Percentiles rank a stretch among this genome's conserved stretches.
Conservation (phyloP, 495 filamentous ascomycete species). For the Lophiotrema nucula region DNA sequence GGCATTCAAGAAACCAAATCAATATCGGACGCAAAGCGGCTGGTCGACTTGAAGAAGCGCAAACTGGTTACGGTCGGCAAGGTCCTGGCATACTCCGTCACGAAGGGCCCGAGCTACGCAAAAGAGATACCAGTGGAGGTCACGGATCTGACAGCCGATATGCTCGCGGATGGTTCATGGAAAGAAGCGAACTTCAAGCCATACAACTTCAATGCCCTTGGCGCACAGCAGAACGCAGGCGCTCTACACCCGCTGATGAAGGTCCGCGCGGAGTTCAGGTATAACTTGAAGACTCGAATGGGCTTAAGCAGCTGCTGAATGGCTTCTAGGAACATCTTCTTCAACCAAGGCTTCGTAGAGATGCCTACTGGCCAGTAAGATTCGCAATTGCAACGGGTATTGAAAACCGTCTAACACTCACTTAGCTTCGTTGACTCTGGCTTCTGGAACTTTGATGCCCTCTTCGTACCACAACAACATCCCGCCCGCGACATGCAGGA, state of each 20-base stretch:
- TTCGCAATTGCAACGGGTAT: no score
- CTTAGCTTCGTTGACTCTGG: slow-evolving; percentile 84
- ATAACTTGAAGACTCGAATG: no score
- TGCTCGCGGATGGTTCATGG: slow-evolving; percentile 78
- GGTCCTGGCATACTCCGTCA: slow-evolving; percentile 76
- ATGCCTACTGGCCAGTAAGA: slow-evolving; percentile 71
- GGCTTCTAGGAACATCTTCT: slow-evolving; percentile 97
- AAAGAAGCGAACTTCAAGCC: slow-evolving; percentile 89
- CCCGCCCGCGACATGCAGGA: slow-evolving; percentile 95
- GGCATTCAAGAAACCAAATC: slow-evolving; percentile 66
- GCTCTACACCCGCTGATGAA: slow-evolving; percentile 94
- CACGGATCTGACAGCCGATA: slow-evolving; percentile 91
- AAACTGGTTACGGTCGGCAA: slow-evolving; percentile 81
- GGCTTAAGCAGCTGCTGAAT: no score
- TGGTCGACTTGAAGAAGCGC: slow-evolving; percentile 81
- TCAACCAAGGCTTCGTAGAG: slow-evolving; percentile 84
- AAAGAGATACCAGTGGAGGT: slow-evolving; percentile 85
- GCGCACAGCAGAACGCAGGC: slow-evolving; percentile 73
- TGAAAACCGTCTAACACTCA: slow-evolving; percentile 17
- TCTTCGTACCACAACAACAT: slow-evolving; percentile 97
- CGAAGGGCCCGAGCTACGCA: slow-evolving; percentile 84
- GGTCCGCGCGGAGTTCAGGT: slow-evolving; percentile 84
- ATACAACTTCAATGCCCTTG: slow-evolving; percentile 94
- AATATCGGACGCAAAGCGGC: slow-evolving; percentile 65
- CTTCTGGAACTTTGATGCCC: slow-evolving; percentile 98